A percentile compares a stretch with the other conserved stretches of the same genome.
These are phyloP conservation scores for Porphyra umbilicalis DNA, from an alignment of 31 red algal species.

Conservation along the genomic window DNA sequence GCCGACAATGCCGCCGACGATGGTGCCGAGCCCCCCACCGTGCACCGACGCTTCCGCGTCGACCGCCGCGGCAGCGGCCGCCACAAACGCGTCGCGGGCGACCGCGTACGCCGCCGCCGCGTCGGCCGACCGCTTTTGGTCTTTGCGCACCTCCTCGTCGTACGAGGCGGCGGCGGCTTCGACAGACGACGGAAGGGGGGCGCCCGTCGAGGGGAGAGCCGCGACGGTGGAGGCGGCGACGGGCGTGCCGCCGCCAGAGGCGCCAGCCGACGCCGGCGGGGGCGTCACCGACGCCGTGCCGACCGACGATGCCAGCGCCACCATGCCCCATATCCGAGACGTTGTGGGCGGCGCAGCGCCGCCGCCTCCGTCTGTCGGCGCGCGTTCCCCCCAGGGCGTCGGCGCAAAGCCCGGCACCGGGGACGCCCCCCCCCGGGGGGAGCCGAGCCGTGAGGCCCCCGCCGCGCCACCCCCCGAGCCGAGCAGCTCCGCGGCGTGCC, in stretches of 20 bases:
- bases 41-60: not conserved
- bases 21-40: not conserved
- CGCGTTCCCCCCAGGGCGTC: too few relatives aligned
- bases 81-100: not conserved
- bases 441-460: not conserved
- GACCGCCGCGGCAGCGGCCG: not conserved
- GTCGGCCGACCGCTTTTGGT: not conserved
- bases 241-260: not conserved
- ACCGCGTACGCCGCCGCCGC: not conserved
- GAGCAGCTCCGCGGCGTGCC: not conserved
- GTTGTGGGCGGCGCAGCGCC: too few relatives aligned
- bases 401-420: too few relatives aligned
- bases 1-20: not conserved
- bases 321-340: too few relatives aligned
- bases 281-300: too few relatives aligned
- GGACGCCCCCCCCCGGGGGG: not conserved
- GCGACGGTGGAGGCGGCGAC: not conserved
- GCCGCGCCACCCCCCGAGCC: not conserved
- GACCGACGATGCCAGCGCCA: too few relatives aligned
- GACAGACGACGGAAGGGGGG: not conserved
- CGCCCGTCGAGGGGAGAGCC: not conserved
- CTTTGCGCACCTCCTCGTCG: not conserved
- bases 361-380: too few relatives aligned
- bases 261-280: too few relatives aligned
- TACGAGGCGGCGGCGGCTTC: not conserved